phyloP scores from a whole-genome alignment of 140 eudicot genomes.

The Artemisia princeps region DNA sequence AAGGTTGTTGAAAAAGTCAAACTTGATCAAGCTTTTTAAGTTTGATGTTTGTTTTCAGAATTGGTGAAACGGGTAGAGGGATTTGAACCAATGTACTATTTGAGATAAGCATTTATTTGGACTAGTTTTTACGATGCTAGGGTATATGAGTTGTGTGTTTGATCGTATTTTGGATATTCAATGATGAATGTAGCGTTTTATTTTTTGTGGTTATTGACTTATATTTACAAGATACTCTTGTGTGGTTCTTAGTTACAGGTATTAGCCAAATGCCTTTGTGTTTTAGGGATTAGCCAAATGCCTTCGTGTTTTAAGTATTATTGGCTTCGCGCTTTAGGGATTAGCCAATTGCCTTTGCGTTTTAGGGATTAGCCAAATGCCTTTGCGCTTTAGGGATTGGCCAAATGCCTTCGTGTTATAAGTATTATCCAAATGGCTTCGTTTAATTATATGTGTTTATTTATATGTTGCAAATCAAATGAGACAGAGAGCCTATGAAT shows the following conservation, averaged over 20 bases:
- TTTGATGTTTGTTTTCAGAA: background rate
- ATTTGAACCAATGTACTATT: background rate
- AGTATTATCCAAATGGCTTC: too few relatives aligned
- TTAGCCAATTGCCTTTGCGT: too few relatives aligned
- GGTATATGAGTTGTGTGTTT: background rate
- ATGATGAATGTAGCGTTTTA: background rate
- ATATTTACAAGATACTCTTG: conserved; percentile 10
- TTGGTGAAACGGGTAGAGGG: background rate
- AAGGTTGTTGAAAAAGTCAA: conserved; percentile 5
- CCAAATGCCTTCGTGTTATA: background rate
- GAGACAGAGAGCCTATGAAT: background rate
- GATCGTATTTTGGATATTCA: background rate
- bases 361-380: too few relatives aligned
- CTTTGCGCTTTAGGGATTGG: background rate
- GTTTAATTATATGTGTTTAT: too few relatives aligned
- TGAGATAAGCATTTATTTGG: background rate
- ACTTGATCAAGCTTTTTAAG: background rate
- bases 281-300: too few relatives aligned
- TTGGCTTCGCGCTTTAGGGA: too few relatives aligned
- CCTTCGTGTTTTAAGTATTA: background rate
- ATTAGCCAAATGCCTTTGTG: background rate
- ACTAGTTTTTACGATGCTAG: background rate
- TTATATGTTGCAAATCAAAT: too few relatives aligned
- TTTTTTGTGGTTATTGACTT: background rate
- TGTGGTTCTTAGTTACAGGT: background rate